Percentiles rank a stretch among this genome's conserved stretches.
phyloP scores from a whole-genome alignment of 2,329 filamentous ascomycete species.

The Hawksworthiomyces lignivorus region DNA sequence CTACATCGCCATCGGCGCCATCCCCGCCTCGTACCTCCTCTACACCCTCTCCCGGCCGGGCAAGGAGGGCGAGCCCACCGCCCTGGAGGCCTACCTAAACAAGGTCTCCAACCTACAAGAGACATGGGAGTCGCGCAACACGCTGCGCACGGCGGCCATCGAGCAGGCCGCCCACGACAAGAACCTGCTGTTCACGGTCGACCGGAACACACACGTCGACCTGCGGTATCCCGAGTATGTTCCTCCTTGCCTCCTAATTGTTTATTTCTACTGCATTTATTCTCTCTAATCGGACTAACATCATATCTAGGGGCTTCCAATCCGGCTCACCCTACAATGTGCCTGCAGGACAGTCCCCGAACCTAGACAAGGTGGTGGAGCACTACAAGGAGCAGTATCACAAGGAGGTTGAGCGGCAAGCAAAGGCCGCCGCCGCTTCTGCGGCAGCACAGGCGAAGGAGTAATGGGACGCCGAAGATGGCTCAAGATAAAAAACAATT shows the following conservation, averaged over 20 bases:
- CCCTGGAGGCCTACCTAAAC: slow-evolving; percentile 37
- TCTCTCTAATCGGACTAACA: neutral
- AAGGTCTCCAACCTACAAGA: slow-evolving; percentile 39
- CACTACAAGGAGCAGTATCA: slow-evolving; percentile 49
- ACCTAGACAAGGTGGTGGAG: slow-evolving; percentile 48
- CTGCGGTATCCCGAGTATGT: slow-evolving; percentile 53
- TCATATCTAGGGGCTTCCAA: slow-evolving; percentile 36
- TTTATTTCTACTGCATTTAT: neutral
- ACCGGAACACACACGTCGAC: slow-evolving; percentile 40
- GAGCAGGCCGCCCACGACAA: slow-evolving; percentile 52
- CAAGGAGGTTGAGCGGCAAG: slow-evolving; percentile 49
- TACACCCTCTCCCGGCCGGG: slow-evolving; percentile 43
- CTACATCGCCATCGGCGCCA: slow-evolving; percentile 35
- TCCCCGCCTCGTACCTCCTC: slow-evolving; percentile 36
- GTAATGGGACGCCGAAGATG: slow-evolving; percentile 16
- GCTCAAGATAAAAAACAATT: neutral
- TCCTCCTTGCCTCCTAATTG: no score
- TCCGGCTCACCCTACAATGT: slow-evolving; percentile 45
- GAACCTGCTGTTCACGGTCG: slow-evolving; percentile 42
- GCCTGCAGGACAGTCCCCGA: slow-evolving; percentile 45
- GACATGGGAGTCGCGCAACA: slow-evolving; percentile 45
- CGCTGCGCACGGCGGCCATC: slow-evolving; percentile 41
- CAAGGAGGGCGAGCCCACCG: slow-evolving; percentile 42
- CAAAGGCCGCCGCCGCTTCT: slow-evolving; percentile 20
- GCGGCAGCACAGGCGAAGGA: slow-evolving; percentile 20